Conservation (phyloP, 768 basidiomycete species). For the Leccinum obscurum region DNA sequence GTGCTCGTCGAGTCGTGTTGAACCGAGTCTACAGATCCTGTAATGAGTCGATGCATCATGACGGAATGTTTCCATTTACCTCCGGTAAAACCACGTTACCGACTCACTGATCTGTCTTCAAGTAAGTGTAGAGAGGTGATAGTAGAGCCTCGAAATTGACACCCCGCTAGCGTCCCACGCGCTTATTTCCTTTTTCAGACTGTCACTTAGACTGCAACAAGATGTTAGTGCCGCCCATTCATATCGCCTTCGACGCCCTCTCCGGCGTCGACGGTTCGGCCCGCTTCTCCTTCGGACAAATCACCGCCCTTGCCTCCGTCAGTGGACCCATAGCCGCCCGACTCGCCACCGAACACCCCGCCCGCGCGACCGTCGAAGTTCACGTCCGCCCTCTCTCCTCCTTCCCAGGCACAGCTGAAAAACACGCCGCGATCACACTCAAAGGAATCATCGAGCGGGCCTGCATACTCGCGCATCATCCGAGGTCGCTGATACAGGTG, state of each 20-base stretch:
- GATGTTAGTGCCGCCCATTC: constrained; percentile 15
- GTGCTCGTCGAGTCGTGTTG: neutral
- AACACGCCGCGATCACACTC: constrained; percentile 54
- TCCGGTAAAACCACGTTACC: too few species aligned
- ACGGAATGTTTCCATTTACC: too few species aligned
- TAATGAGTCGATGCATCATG: too few species aligned
- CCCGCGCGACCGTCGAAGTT: constrained; percentile 75
- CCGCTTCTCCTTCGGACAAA: constrained; percentile 46
- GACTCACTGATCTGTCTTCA: too few species aligned
- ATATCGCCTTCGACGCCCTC: constrained; percentile 56
- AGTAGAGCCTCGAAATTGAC: too few species aligned
- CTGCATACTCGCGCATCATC: constrained; percentile 65
- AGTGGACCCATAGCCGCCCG: constrained; percentile 83
- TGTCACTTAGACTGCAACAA: neutral
- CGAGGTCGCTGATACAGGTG: constrained; percentile 75
- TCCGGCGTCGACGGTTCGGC: constrained; percentile 79
- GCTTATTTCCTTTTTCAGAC: neutral
- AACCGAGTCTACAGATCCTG: neutral
- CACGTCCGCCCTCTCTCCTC: constrained; percentile 66
- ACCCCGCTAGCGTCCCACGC: neutral
- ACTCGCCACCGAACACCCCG: constrained; percentile 65
- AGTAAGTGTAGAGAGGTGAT: too few species aligned
- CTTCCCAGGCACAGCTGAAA: constrained; percentile 69
- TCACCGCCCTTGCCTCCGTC: constrained; percentile 61
- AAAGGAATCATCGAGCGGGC: constrained; percentile 59